phyloP scores from a whole-genome alignment of 2,329 filamentous ascomycete genomes.

The Amauroascus verrucosus region DNA sequence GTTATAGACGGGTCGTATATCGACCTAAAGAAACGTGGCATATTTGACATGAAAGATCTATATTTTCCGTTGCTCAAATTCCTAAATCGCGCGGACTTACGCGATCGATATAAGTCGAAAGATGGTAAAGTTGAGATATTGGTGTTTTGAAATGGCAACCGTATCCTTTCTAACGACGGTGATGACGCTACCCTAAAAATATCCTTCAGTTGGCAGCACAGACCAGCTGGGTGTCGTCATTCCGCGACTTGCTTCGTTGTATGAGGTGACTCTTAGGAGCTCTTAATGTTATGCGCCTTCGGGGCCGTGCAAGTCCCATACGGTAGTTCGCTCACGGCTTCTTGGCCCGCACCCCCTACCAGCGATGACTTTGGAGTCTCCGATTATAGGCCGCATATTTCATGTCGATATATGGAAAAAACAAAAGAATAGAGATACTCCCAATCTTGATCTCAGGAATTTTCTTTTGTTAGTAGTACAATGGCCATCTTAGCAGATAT shows the following conservation, averaged over 20 bases:
- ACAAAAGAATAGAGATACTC: too few species aligned
- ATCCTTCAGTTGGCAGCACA: constrained; percentile 16
- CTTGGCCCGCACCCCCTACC: too few species aligned
- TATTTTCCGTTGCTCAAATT: constrained; percentile 69
- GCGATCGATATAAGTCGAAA: constrained; percentile 52
- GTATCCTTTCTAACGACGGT: neutral
- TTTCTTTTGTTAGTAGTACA: too few species aligned
- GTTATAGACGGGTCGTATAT: constrained; percentile 87
- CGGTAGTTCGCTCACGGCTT: neutral
- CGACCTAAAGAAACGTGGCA: constrained; percentile 84
- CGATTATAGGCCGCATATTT: too few species aligned
- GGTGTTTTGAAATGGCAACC: constrained; percentile 33
- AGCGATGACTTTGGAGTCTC: too few species aligned
- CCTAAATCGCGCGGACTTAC: constrained; percentile 60
- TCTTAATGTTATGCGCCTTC: neutral
- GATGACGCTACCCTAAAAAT: too few species aligned
- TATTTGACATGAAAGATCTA: constrained; percentile 92
- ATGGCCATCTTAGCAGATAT: too few species aligned
- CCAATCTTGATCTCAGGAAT: too few species aligned
- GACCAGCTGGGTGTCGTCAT: neutral
- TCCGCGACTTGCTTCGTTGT: neutral
- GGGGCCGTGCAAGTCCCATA: neutral
- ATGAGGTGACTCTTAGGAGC: neutral
- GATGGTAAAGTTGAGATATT: constrained; percentile 44
- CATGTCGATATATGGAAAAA: too few species aligned